phyloP scores from a whole-genome alignment of 2,329 filamentous ascomycete genomes.

The Fusarium sp. region DNA sequence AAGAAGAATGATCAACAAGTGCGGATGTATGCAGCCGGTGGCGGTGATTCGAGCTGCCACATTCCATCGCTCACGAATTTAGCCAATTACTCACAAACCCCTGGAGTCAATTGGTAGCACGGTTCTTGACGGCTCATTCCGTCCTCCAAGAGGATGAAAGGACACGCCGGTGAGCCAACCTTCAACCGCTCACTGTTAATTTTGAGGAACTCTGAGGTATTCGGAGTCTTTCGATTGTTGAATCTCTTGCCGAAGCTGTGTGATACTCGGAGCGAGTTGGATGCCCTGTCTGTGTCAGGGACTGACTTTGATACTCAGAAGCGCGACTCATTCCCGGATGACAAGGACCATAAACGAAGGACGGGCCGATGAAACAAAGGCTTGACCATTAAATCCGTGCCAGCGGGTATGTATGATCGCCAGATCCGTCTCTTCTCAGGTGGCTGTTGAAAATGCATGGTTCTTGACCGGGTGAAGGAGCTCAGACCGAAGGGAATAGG shows the following conservation, averaged over 20 bases:
- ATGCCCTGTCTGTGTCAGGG: neutral
- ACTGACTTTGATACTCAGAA: slow-evolving; percentile 5
- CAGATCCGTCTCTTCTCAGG: slow-evolving; percentile 28
- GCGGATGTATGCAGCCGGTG: slow-evolving; percentile 18
- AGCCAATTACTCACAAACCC: neutral
- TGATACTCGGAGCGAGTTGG: neutral
- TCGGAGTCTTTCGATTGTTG: neutral
- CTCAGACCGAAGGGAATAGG: slow-evolving; percentile 8
- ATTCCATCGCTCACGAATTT: slow-evolving; percentile 12
- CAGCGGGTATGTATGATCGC: slow-evolving; percentile 27
- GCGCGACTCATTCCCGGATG: slow-evolving; percentile 1
- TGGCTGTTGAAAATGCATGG: slow-evolving; percentile 19
- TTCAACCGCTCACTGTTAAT: neutral
- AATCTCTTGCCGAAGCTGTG: neutral
- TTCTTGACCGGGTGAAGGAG: neutral
- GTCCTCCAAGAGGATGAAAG: neutral
- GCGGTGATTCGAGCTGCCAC: slow-evolving; percentile 31
- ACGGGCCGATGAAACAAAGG: slow-evolving; percentile 34
- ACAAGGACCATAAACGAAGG: slow-evolving; percentile 5
- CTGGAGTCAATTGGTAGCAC: slow-evolving; percentile 2
- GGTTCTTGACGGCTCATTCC: slow-evolving; percentile 20
- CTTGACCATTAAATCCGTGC: slow-evolving; percentile 20
- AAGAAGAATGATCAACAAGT: neutral
- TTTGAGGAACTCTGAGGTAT: neutral
- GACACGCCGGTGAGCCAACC: neutral